phyloP scores from a whole-genome alignment of 169 alveolate species.

The Plasmodium knowlesi region DNA sequence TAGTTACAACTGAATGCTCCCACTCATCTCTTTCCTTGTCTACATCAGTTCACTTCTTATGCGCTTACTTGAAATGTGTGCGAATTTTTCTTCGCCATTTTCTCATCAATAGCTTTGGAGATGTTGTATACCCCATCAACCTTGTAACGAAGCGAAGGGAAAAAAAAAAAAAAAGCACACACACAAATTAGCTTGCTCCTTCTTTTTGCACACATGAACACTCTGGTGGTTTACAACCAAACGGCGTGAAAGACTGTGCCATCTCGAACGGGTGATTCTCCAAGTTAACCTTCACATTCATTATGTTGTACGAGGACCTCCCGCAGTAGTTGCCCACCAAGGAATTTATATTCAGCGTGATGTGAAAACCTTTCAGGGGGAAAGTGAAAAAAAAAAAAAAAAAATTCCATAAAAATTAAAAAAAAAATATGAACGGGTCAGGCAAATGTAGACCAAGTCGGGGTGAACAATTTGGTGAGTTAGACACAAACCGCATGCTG shows the following conservation, averaged over 20 bases:
- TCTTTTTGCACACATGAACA: not conserved
- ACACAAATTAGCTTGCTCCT: not conserved
- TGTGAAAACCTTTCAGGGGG: slow-evolving; percentile 13
- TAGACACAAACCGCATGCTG: not conserved
- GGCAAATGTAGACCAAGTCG: not conserved
- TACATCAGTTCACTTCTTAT: not conserved
- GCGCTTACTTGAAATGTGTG: slow-evolving; percentile 45
- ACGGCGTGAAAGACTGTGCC: not conserved
- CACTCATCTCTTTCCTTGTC: not conserved
- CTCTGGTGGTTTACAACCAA: not conserved
- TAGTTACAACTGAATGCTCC: not conserved
- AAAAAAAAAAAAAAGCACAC: not conserved
- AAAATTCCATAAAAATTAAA: not conserved
- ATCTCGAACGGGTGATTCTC: not conserved
- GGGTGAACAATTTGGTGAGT: not conserved
- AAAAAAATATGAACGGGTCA: not conserved
- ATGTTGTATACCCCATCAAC: slow-evolving; percentile 62
- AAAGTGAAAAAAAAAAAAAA: not conserved
- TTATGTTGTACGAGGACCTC: slow-evolving; percentile 31
- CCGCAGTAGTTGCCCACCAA: slow-evolving; percentile 39
- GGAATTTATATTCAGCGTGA: slow-evolving; percentile 57
- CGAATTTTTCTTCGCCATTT: slow-evolving; percentile 3
- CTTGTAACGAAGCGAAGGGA: not conserved
- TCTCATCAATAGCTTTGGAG: slow-evolving; percentile 6
- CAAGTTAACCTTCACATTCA: slow-evolving; percentile 37